A percentile compares a stretch with the other conserved stretches of the same genome.
These are phyloP conservation scores for Phytophthora meadii DNA, from an alignment of 352 stramenopile species.

Conservation along the genomic window DNA sequence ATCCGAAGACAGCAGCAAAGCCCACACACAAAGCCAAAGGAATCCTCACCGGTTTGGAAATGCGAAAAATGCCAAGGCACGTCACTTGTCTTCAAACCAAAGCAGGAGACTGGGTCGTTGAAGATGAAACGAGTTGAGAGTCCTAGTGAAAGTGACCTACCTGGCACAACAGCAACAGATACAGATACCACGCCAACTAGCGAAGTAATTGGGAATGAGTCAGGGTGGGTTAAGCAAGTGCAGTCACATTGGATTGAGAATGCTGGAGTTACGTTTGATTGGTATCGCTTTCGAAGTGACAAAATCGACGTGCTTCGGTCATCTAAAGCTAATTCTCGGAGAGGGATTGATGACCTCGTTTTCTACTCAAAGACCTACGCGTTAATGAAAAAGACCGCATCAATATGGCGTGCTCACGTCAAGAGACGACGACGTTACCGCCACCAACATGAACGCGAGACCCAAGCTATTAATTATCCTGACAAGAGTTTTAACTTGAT, in stretches of 20 bases:
- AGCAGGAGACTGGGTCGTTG: conserved; percentile 1
- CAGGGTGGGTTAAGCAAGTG: conserved; percentile 19
- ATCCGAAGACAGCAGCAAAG: conserved; percentile 23
- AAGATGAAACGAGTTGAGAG: background rate
- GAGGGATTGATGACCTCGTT: conserved; percentile 41
- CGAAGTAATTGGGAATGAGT: background rate
- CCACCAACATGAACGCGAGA: conserved; percentile 14
- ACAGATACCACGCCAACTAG: background rate
- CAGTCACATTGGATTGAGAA: conserved; percentile 34
- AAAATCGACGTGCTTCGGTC: conserved; percentile 26
- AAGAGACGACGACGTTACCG: conserved; percentile 28
- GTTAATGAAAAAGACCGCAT: conserved; percentile 55
- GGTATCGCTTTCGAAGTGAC: conserved; percentile 37
- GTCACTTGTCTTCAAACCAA: conserved; percentile 31
- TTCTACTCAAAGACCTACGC: conserved; percentile 59
- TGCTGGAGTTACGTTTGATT: conserved; percentile 33
- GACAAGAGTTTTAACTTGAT: conserved; percentile 41
- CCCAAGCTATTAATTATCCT: conserved; percentile 25
- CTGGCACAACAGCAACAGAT: background rate
- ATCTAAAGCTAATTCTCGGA: background rate
- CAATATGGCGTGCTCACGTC: conserved; percentile 50
- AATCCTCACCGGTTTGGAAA: conserved; percentile 25
- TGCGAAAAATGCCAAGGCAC: conserved; percentile 39
- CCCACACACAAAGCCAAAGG: background rate
- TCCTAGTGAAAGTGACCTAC: background rate